Base-by-base conservation (phyloP, 2,329 filamentous ascomycete species). In the Pyrenophora teres region DNA sequence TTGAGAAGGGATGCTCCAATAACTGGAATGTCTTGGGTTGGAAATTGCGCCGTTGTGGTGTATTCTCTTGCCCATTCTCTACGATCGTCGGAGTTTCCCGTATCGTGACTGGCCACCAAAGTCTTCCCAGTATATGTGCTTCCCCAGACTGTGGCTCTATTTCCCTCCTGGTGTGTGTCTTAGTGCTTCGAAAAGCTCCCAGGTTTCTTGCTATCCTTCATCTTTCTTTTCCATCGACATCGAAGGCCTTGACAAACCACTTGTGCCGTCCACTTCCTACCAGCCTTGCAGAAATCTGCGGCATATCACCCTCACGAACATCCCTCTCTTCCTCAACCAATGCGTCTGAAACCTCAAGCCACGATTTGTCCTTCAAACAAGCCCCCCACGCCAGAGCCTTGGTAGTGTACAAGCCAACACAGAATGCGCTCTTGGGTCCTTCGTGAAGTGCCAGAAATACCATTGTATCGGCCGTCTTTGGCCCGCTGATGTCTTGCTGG, bases 321-420 rank as follows among this genome's bases (percentile, higher is more conserved):
- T 25, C 46, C 27, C 56, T 53, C 16, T 36, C 36, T 36, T 65
- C 61, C 30, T 64, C 61, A 6, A 42, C 36, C 31, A 67, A 36
- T 4, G 46, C 47, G 18, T 55, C 41, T 0, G 48, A 43, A 16
- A 50, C 27, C 6, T 52, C 57, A 16, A 57, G 60, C 52, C 49
- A 57, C 12, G 60, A 57, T 30, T 63, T 63, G 15, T 64, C 54
- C 18, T 67, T 65, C 15, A 67, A 36, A 35, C 62, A 67, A 4
- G 63, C 62, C 3, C 60, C 64, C 64, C 63, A 67, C 2, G 63
- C 63, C 21, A 63, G 25, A 31, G 39, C 54, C 35, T 59, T 59
- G 15, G 51, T 57, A 3, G 57, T 44, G 18, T 50, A 66, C 1
- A 63, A 16, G 0, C 63, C 62, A 5, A 67, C 52, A 40, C 60